These are phyloP conservation scores for Serendipita sp. DNA, from an alignment of 768 basidiomycete genomes.

Conservation along the genomic window DNA sequence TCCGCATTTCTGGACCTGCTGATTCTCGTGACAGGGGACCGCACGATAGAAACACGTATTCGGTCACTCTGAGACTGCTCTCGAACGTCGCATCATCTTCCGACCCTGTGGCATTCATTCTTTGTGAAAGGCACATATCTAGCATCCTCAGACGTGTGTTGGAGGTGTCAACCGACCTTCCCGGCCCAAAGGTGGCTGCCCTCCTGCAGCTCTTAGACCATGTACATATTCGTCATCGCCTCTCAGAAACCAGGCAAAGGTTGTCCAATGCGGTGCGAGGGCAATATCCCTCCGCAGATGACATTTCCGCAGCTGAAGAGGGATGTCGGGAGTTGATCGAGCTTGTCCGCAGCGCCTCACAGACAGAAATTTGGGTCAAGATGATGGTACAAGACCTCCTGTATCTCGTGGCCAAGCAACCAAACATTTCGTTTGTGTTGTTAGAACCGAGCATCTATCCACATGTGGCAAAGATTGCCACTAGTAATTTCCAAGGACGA, in stretches of 20 bases:
- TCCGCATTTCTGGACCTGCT: background rate
- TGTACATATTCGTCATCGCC: background rate
- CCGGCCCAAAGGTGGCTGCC: background rate
- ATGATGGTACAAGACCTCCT: slow-evolving; percentile 3
- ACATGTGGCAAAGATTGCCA: background rate
- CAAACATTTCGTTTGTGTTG: background rate
- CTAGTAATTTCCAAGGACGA: background rate
- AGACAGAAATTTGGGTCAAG: background rate
- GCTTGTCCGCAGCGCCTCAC: background rate
- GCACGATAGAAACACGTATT: background rate
- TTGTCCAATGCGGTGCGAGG: background rate
- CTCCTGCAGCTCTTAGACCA: background rate
- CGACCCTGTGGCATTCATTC: background rate
- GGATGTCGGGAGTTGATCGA: background rate
- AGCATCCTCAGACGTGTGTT: background rate
- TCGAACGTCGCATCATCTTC: background rate
- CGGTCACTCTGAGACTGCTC: background rate
- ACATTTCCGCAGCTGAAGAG: background rate
- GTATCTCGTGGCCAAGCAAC: background rate
- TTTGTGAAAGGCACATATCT: background rate
- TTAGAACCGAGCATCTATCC: background rate
- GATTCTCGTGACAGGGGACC: background rate
- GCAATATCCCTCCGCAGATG: background rate
- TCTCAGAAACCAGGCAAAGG: background rate
- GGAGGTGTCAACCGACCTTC: background rate